phyloP scores from a whole-genome alignment of 768 basidiomycete species.

The Amyloporia xantha region DNA sequence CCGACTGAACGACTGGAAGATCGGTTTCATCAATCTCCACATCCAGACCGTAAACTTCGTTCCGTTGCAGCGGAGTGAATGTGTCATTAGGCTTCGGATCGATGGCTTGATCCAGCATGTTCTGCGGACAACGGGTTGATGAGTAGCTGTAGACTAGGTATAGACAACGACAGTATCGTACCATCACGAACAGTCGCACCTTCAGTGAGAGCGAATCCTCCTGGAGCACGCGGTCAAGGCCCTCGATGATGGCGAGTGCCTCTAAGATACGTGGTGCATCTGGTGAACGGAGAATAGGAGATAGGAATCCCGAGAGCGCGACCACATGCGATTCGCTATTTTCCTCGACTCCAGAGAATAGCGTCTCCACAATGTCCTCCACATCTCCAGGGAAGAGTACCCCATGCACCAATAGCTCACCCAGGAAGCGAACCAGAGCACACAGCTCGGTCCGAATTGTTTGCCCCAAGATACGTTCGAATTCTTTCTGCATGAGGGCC shows the following conservation, averaged over 20 bases:
- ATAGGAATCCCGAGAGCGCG: slow-evolving; percentile 17
- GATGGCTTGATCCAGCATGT: slow-evolving; percentile 15
- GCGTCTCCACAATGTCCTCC: slow-evolving; percentile 12
- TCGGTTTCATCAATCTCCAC: slow-evolving; percentile 5
- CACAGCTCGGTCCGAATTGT: slow-evolving; percentile 1
- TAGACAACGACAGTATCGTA: no score
- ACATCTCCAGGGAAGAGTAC: slow-evolving; percentile 17
- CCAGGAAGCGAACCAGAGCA: slow-evolving; percentile 13
- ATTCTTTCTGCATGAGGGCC: slow-evolving; percentile 6
- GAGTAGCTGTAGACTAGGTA: no score
- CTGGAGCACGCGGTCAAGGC: slow-evolving; percentile 15
- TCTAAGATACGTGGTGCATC: slow-evolving; percentile 18
- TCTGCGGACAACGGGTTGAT: slow-evolving; percentile 10
- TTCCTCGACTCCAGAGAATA: slow-evolving; percentile 11
- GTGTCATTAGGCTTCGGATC: slow-evolving; percentile 18
- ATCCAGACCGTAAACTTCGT: slow-evolving; percentile 19
- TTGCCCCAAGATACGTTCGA: slow-evolving; percentile 2
- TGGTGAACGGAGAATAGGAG: slow-evolving; percentile 13
- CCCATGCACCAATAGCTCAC: slow-evolving; percentile 19
- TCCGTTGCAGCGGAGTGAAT: slow-evolving; percentile 15
- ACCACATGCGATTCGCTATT: slow-evolving; percentile 12
- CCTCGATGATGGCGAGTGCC: slow-evolving; percentile 9
- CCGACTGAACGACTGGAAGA: slow-evolving; percentile 3
- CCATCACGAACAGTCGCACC: slow-evolving; percentile 22
- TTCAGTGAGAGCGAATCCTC: slow-evolving; percentile 17